Percentiles rank a stretch among this genome's conserved stretches.
Conservation (phyloP, 23 red algal genomes). For the Agarophyton chilense region DNA sequence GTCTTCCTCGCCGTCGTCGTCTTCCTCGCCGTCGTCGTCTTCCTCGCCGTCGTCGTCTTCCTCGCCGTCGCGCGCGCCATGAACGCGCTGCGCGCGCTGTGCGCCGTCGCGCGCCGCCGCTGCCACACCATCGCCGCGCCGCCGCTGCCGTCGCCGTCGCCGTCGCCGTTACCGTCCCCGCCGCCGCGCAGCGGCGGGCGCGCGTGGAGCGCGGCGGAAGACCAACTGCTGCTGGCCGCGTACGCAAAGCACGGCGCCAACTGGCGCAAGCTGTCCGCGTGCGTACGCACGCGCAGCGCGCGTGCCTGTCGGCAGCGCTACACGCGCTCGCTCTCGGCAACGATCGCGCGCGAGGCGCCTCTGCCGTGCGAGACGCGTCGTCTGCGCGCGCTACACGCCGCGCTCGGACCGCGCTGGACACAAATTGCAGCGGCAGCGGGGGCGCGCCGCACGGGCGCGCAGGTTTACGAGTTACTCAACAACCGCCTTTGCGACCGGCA, state of each 20-base stretch:
- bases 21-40: not conserved
- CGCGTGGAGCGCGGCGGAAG: not conserved
- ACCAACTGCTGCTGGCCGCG: not conserved
- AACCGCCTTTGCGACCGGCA: not conserved
- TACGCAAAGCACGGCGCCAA: not conserved
- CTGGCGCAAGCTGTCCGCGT: not conserved
- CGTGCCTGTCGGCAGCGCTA: not conserved
- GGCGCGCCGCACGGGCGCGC: not conserved
- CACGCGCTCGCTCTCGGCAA: not conserved
- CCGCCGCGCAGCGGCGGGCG: not conserved
- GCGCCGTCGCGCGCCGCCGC: not conserved
- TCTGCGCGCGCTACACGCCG: not conserved
- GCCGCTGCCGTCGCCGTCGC: not conserved
- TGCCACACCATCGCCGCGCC: not conserved
- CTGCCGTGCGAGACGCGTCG: not conserved
- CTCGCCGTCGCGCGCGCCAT: not conserved
- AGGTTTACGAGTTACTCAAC: constrained; percentile 17
- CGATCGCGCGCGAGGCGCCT: not conserved
- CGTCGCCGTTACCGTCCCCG: not conserved
- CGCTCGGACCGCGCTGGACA: not conserved
- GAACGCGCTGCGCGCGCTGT: no score
- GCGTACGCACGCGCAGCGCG: not conserved
- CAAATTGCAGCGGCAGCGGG: not conserved
- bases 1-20: not conserved
- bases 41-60: not conserved